Conservation (phyloP, 1,284 basidiomycete species). For the Boletus albobrunnescens region DNA sequence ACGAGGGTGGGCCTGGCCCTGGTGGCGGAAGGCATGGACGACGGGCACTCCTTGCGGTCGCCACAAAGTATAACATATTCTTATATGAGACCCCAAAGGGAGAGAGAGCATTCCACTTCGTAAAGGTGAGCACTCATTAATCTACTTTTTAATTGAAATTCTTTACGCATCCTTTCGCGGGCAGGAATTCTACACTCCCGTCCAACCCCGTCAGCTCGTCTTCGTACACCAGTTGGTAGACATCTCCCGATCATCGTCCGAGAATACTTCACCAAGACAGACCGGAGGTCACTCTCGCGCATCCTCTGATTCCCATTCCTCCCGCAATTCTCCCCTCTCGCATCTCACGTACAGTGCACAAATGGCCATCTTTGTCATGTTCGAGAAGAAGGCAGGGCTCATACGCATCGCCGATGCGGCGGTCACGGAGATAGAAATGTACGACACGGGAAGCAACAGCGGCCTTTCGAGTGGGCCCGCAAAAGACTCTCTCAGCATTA, state of each 20-base stretch:
- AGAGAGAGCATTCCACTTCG: slow-evolving; percentile 74
- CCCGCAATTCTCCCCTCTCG: slow-evolving; percentile 23
- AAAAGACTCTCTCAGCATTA: slow-evolving; percentile 23
- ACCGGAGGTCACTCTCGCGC: slow-evolving; percentile 23
- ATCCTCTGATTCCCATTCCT: slow-evolving; percentile 23
- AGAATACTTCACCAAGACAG: slow-evolving; percentile 34
- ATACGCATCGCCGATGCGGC: slow-evolving; percentile 75
- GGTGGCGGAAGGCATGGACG: slow-evolving; percentile 42
- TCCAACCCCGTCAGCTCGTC: slow-evolving; percentile 55
- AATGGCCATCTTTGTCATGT: slow-evolving; percentile 69
- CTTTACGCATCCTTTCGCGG: slow-evolving; percentile 1
- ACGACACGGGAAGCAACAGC: slow-evolving; percentile 43
- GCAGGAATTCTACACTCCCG: slow-evolving; percentile 77
- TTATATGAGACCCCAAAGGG: slow-evolving; percentile 76
- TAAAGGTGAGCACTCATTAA: slow-evolving; percentile 49
- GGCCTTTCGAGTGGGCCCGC: slow-evolving; percentile 20
- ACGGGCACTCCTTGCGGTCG: slow-evolving; percentile 69
- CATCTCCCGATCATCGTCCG: slow-evolving; percentile 43
- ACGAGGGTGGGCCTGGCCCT: slow-evolving; percentile 42
- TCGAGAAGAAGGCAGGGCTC: slow-evolving; percentile 78
- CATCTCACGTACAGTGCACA: slow-evolving; percentile 58
- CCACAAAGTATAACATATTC: slow-evolving; percentile 65
- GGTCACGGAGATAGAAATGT: slow-evolving; percentile 70
- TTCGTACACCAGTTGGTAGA: slow-evolving; percentile 71
- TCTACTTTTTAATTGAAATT: background rate